Evolutionary conservation across 2,329 filamentous ascomycete species (phyloP).

Genomic region (Ustilaginoidea virens): DNA sequence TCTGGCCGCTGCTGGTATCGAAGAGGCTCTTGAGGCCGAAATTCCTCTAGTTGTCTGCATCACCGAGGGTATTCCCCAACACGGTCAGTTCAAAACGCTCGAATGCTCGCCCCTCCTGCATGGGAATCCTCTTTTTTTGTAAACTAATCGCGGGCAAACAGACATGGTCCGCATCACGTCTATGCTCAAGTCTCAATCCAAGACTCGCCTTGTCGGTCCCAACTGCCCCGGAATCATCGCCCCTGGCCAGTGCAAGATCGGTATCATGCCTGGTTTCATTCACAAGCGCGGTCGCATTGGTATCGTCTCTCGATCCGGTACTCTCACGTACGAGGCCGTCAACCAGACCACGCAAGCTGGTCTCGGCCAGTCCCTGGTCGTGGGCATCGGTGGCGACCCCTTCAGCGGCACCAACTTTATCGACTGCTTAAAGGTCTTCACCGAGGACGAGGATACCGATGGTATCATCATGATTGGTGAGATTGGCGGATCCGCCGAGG

Average conservation of each 20-base stretch:
- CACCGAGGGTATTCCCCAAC: conserved; percentile 94
- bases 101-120: no score
- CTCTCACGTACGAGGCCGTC: conserved; percentile 97
- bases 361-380: conserved; percentile 92
- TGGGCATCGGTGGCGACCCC: conserved; percentile 95
- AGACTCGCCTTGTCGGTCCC: conserved; percentile 90
- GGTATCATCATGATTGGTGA: conserved; percentile 99
- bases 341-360: conserved; percentile 98
- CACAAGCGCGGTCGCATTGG: conserved; percentile 98
- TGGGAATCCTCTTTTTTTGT: conserved; percentile 1
- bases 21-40: conserved; percentile 89
- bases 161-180: conserved; percentile 99
- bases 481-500: conserved; percentile 93
- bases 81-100: conserved; percentile 44
- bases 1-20: conserved; percentile 83
- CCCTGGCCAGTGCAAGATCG: conserved; percentile 95
- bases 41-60: conserved; percentile 93
- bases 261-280: conserved; percentile 99
- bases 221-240: conserved; percentile 98
- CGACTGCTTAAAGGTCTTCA: conserved; percentile 95
- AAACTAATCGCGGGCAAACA: conserved; percentile 18
- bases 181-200: conserved; percentile 93
- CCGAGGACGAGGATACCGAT: conserved; percentile 89
- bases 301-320: conserved; percentile 96
- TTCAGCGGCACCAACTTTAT: conserved; percentile 99